Conservation (phyloP, 1,139 yeast genomes). For the Taphrina pruni region DNA sequence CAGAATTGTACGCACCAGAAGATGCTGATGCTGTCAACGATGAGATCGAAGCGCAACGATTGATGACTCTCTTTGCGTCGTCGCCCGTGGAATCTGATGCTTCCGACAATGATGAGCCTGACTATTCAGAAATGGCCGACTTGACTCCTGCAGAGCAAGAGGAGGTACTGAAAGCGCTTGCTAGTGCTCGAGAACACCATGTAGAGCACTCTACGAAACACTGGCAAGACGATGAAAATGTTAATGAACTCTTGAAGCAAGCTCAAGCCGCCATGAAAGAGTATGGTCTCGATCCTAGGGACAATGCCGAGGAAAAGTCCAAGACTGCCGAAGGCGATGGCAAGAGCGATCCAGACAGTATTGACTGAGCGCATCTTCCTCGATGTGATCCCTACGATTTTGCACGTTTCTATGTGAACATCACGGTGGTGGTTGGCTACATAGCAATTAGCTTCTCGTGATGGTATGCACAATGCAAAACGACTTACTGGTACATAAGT, state of each 20-base stretch:
- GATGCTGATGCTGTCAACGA: slow-evolving; percentile 1
- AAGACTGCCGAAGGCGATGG: not conserved
- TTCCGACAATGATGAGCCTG: slow-evolving; percentile 2
- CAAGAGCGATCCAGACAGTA: not conserved
- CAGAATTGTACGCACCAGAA: not conserved
- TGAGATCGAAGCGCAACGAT: slow-evolving; percentile 16
- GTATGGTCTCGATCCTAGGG: not conserved
- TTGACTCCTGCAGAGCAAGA: slow-evolving; percentile 21
- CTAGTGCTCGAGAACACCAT: slow-evolving; percentile 19
- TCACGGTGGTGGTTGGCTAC: not conserved
- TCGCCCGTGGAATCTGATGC: not conserved
- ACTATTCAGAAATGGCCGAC: slow-evolving; percentile 12
- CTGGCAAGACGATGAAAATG: not conserved
- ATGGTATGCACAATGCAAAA: not conserved
- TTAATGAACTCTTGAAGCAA: not conserved
- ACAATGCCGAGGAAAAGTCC: not conserved
- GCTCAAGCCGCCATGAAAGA: slow-evolving; percentile 14
- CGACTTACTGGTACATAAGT: slow-evolving; percentile 28
- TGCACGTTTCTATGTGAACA: not conserved
- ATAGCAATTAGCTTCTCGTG: not conserved
- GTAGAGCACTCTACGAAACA: not conserved
- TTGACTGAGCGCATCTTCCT: not conserved
- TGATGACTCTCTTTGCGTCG: slow-evolving; percentile 10
- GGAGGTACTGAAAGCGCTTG: slow-evolving; percentile 25
- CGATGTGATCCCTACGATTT: not conserved